Evolutionary conservation across 1,284 basidiomycete species (phyloP).

Genomic region (Cutaneotrichosporon spelunceum): DNA sequence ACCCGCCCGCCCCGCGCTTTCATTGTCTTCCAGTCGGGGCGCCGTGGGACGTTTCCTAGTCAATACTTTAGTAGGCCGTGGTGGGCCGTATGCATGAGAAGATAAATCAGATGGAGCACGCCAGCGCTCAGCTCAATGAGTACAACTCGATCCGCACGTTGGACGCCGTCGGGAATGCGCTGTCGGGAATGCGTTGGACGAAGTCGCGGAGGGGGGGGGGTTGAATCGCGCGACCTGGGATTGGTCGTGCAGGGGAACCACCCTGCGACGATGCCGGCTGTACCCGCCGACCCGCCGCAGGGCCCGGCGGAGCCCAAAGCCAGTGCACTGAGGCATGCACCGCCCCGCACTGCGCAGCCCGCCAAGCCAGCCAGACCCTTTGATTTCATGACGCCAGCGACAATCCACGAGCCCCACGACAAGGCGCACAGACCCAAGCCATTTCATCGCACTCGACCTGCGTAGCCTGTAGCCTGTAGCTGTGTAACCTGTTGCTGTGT

Average conservation of each 20-base stretch:
- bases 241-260: neutral
- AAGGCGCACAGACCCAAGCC: too few relatives aligned
- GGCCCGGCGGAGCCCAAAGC: neutral
- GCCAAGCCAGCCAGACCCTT: neutral
- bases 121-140: too few relatives aligned
- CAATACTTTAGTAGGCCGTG: slow-evolving; percentile 7
- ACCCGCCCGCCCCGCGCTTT: slow-evolving; percentile 11
- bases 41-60: slow-evolving; percentile 7
- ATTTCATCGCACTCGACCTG: too few relatives aligned
- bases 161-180: too few relatives aligned
- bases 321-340: neutral
- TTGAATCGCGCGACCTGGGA: neutral
- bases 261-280: too few relatives aligned
- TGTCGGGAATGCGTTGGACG: too few relatives aligned
- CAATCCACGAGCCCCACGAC: neutral
- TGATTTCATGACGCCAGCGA: neutral
- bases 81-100: slow-evolving; percentile 8
- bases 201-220: neutral
- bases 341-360: neutral
- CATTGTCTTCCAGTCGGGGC: slow-evolving; percentile 13
- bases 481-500: too few relatives aligned
- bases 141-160: too few relatives aligned
- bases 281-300: too few relatives aligned
- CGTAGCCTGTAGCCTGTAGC: too few relatives aligned
- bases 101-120: too few relatives aligned